These are phyloP conservation scores for Miscanthus lutarioriparius DNA, from an alignment of 176 grass and related monocot species.

Conservation along the genomic window DNA sequence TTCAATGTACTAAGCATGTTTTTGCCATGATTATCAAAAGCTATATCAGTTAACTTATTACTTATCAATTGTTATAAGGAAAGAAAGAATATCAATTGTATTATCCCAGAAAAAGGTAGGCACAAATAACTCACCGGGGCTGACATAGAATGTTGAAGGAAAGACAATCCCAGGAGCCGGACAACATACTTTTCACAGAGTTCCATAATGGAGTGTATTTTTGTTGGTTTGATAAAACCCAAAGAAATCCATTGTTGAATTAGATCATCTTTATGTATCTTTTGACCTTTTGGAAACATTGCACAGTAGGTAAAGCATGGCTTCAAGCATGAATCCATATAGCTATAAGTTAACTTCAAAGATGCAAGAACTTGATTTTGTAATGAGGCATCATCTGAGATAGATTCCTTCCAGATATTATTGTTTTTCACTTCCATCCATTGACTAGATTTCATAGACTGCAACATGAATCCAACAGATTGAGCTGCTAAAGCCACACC, in stretches of 20 bases:
- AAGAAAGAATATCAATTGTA: no score
- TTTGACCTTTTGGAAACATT: slow-evolving; percentile 8
- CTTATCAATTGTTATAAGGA: no score
- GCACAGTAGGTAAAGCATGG: slow-evolving; percentile 24
- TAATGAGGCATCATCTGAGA: not conserved
- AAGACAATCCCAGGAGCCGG: not conserved
- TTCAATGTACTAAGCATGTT: no score
- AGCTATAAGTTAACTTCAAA: not conserved
- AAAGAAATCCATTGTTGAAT: slow-evolving; percentile 42
- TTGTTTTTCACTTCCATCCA: not conserved
- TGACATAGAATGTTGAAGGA: not conserved
- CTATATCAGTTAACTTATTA: no score
- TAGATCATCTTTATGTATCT: slow-evolving; percentile 6
- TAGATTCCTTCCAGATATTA: not conserved
- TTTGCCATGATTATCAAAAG: no score
- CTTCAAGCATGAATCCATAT: not conserved
- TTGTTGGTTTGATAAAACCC: not conserved
- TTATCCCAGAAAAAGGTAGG: no score
- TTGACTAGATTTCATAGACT: not conserved
- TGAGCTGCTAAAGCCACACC: slow-evolving; percentile 27
- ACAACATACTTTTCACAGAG: not conserved
- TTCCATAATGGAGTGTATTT: accelerated
- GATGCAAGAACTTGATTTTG: not conserved
- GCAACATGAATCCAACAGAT: slow-evolving; percentile 3
- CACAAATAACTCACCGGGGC: not conserved